These are phyloP conservation scores for Rhytidhysteron rufulum DNA, from an alignment of 2,329 filamentous ascomycete species.

Conservation along the genomic window DNA sequence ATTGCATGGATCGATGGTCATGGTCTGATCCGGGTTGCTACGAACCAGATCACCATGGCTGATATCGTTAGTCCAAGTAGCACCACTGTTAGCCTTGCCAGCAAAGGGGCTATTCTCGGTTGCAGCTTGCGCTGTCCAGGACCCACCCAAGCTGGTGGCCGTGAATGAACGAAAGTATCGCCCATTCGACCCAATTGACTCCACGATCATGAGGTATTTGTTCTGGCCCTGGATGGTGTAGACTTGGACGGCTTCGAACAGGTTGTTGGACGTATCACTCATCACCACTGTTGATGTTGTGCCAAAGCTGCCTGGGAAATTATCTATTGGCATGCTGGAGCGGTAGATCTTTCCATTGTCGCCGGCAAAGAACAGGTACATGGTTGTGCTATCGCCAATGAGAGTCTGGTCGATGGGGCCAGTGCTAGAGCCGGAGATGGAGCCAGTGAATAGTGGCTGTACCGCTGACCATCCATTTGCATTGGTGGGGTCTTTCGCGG, in stretches of 20 bases:
- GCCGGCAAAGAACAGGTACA: conserved; percentile 66
- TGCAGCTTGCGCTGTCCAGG: conserved; percentile 57
- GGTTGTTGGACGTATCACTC: conserved; percentile 52
- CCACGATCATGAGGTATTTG: conserved; percentile 66
- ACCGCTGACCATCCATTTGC: conserved; percentile 54
- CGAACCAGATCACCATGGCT: conserved; percentile 62
- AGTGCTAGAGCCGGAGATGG: conserved; percentile 48
- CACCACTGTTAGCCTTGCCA: conserved; percentile 63
- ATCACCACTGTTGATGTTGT: conserved; percentile 47
- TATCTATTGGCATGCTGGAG: conserved; percentile 57
- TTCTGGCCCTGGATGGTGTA: conserved; percentile 56
- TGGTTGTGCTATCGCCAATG: conserved; percentile 58
- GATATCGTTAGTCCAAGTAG: conserved; percentile 64
- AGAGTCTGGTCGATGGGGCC: conserved; percentile 61
- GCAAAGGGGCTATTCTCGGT: conserved; percentile 59
- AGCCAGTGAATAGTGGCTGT: conserved; percentile 56
- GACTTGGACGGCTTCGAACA: conserved; percentile 66
- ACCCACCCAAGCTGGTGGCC: conserved; percentile 52
- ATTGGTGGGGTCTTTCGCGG: conserved; percentile 56
- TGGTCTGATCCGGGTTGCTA: conserved; percentile 56
- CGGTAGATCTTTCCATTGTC: conserved; percentile 67
- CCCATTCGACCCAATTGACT: conserved; percentile 55
- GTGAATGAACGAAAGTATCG: conserved; percentile 67
- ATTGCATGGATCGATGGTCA: conserved; percentile 61
- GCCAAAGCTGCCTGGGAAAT: conserved; percentile 61